Conservation (phyloP, 2,329 filamentous ascomycete species). For the Aspergillus oerlinghausenensis region DNA sequence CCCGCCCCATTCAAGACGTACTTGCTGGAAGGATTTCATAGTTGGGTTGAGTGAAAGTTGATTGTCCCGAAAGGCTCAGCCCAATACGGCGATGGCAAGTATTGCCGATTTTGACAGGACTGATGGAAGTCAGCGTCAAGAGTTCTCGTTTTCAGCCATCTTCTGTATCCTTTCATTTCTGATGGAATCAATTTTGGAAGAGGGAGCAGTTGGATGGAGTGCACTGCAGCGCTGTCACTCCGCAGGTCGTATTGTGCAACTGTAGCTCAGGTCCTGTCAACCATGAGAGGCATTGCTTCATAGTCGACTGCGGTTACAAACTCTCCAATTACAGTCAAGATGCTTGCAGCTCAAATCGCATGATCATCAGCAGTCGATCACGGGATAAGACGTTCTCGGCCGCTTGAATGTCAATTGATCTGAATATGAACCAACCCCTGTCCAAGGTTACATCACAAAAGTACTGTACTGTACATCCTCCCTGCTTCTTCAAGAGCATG, state of each 20-base stretch:
- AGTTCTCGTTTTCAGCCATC: no score
- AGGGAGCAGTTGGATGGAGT: background rate
- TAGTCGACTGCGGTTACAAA: background rate
- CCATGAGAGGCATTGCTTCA: background rate
- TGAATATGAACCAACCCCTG: background rate
- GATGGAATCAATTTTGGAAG: background rate
- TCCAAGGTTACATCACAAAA: background rate
- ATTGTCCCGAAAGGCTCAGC: background rate
- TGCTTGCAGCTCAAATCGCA: background rate
- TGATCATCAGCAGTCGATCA: background rate
- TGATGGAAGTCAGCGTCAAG: background rate
- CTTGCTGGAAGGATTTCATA: background rate
- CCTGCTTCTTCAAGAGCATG: background rate
- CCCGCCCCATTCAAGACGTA: background rate
- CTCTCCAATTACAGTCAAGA: background rate
- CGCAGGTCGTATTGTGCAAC: background rate
- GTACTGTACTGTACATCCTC: background rate
- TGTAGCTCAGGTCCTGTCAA: background rate
- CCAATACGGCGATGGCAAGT: background rate
- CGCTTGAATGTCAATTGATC: background rate
- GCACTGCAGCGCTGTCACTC: background rate
- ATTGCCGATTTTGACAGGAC: background rate
- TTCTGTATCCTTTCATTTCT: background rate
- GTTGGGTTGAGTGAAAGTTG: background rate
- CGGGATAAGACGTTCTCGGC: background rate